phyloP scores from a whole-genome alignment of 192 early-diverging fungal genomes.

The Chytriomyces sp. region DNA sequence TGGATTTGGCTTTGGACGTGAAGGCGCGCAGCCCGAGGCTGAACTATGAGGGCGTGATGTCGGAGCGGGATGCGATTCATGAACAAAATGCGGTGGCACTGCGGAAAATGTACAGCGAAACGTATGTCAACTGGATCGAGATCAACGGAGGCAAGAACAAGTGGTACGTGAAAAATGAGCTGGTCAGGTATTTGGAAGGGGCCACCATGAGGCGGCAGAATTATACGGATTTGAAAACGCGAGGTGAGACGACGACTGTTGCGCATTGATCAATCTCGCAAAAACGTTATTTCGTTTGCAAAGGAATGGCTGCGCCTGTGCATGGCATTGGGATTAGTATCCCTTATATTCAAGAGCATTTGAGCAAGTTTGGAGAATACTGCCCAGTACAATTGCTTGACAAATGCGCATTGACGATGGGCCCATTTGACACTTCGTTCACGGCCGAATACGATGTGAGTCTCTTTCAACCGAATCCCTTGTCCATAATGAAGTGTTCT shows the following conservation, averaged over 20 bases:
- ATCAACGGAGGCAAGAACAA: constrained; percentile 41
- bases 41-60: constrained; percentile 31
- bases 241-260: constrained; percentile 20
- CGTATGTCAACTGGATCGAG: constrained; percentile 44
- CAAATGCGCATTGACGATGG: constrained; percentile 37
- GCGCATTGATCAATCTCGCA: background rate
- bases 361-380: constrained; percentile 50
- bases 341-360: constrained; percentile 25
- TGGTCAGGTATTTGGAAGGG: constrained; percentile 11
- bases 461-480: background rate
- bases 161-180: constrained; percentile 41
- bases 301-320: constrained; percentile 49
- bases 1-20: constrained; percentile 9
- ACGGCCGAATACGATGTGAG: constrained; percentile 56
- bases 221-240: constrained; percentile 43
- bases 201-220: constrained; percentile 35
- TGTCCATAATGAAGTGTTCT: no score
- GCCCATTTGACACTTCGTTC: constrained; percentile 30
- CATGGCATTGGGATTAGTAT: constrained; percentile 42
- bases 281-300: background rate
- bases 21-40: constrained; percentile 19
- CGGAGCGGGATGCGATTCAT: constrained; percentile 29
- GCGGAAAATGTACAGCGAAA: constrained; percentile 34
- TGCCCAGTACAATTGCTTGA: constrained; percentile 52
- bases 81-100: constrained; percentile 7